Evolutionary conservation across 2,329 filamentous ascomycete genomes (phyloP).

Genomic region (Akanthomyces dipterigenus): DNA sequence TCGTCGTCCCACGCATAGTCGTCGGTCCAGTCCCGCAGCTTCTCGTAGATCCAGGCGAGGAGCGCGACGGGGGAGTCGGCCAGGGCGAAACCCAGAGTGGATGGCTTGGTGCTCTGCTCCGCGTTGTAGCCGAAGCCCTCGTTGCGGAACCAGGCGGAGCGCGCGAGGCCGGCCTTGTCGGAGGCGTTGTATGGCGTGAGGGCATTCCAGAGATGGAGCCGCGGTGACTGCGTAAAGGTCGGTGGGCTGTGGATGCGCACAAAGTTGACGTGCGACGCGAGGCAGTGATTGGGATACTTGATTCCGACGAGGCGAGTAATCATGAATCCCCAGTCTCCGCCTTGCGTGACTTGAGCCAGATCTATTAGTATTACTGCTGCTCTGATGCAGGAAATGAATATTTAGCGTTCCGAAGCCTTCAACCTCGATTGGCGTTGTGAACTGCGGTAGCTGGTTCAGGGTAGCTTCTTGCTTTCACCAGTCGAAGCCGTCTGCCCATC

Average conservation of each 20-base stretch:
- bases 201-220: background rate
- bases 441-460: conserved; percentile 55
- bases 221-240: conserved; percentile 39
- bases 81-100: conserved; percentile 64
- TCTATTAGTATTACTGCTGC: conserved; percentile 29
- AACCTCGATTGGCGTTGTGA: conserved; percentile 42
- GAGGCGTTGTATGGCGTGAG: conserved; percentile 23
- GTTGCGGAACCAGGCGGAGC: conserved; percentile 48
- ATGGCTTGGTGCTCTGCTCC: conserved; percentile 56
- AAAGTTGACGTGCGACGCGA: conserved; percentile 39
- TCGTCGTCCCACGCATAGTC: conserved; percentile 66
- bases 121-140: conserved; percentile 38
- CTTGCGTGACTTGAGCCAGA: conserved; percentile 39
- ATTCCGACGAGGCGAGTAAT: conserved; percentile 55
- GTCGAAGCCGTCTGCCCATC: conserved; percentile 46
- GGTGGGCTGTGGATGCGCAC: conserved; percentile 42
- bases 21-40: conserved; percentile 71
- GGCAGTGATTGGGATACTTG: conserved; percentile 50
- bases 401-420: conserved; percentile 52
- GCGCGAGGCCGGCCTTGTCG: conserved; percentile 45
- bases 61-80: conserved; percentile 64
- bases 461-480: conserved; percentile 54
- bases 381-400: conserved; percentile 59
- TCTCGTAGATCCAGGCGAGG: conserved; percentile 76
- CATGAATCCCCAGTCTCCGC: conserved; percentile 62